Evolutionary conservation across 192 early-diverging fungal genomes (phyloP).

Genomic region (Coemansia sp.): DNA sequence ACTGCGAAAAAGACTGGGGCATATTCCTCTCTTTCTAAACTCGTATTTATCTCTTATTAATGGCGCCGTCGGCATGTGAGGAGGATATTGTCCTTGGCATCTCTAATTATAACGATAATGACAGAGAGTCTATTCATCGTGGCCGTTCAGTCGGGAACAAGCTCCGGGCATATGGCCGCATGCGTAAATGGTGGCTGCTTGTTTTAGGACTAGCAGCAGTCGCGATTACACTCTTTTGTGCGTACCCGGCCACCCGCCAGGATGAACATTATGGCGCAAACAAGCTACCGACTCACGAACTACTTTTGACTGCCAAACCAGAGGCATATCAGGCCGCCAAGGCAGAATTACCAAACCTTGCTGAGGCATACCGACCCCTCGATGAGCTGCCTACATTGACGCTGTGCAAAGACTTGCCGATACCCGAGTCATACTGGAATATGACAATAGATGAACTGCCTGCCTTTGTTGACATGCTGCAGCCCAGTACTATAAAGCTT

Average conservation of each 20-base stretch:
- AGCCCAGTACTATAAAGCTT: background rate
- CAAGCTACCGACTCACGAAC: background rate
- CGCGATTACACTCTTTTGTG: background rate
- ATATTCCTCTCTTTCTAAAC: too few species aligned
- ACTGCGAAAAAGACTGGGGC: too few species aligned
- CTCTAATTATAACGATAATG: background rate
- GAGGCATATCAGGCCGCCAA: too few species aligned
- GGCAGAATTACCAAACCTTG: too few species aligned
- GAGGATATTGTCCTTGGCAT: background rate
- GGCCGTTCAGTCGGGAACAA: background rate
- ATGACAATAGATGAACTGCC: background rate
- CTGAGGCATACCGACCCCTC: too few species aligned
- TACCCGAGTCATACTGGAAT: constrained; percentile 9
- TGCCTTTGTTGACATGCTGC: constrained; percentile 17
- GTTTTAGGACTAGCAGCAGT: background rate
- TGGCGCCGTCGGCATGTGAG: background rate
- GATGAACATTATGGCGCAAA: background rate
- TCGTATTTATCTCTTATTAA: background rate
- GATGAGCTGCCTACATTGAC: background rate
- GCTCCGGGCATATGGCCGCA: background rate
- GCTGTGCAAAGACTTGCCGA: constrained; percentile 16
- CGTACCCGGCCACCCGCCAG: background rate
- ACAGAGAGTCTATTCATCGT: background rate
- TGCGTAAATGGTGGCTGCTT: background rate
- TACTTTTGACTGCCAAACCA: too few species aligned